Percentiles rank a stretch among this genome's conserved stretches.
phyloP scores from a whole-genome alignment of 1,284 basidiomycete species.

The Stereum hirsutum region DNA sequence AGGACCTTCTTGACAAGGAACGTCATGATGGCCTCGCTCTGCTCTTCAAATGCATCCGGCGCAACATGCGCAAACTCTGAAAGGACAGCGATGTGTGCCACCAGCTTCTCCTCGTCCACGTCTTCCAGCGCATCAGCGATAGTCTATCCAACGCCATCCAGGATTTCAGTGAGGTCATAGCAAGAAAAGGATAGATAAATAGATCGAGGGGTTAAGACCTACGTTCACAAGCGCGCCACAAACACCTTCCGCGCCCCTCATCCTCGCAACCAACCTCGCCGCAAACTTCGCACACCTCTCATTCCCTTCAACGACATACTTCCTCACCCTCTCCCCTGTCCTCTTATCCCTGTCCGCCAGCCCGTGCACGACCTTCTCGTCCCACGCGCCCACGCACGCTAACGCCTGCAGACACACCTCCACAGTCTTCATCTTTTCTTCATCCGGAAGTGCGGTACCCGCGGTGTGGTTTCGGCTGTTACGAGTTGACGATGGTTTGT shows the following conservation, averaged over 20 bases:
- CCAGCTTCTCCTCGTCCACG: constrained; percentile 43
- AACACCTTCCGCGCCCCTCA: constrained; percentile 40
- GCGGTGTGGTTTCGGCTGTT: too few species aligned
- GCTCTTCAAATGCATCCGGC: constrained; percentile 68
- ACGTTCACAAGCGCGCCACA: constrained; percentile 62
- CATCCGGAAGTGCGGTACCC: too few species aligned
- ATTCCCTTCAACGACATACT: constrained; percentile 55
- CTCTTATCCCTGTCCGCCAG: constrained; percentile 28
- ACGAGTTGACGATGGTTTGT: too few species aligned
- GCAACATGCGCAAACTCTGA: constrained; percentile 67
- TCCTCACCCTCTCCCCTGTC: constrained; percentile 56
- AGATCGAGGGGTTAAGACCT: constrained; percentile 14
- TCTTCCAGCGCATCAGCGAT: constrained; percentile 49
- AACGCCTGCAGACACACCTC: constrained; percentile 73
- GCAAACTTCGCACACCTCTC: constrained; percentile 82
- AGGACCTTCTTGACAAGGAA: constrained; percentile 72
- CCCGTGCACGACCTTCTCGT: constrained; percentile 38
- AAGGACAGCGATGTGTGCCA: constrained; percentile 65
- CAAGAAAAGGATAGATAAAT: not conserved
- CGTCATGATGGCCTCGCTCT: constrained; percentile 63
- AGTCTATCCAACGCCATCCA: constrained; percentile 27
- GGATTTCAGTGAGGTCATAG: not conserved
- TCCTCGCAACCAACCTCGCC: constrained; percentile 64
- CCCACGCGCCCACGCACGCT: constrained; percentile 53
- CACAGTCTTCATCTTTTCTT: constrained; percentile 47